Conservation (phyloP, 257 asterid species). For the Solanum arcanum region DNA sequence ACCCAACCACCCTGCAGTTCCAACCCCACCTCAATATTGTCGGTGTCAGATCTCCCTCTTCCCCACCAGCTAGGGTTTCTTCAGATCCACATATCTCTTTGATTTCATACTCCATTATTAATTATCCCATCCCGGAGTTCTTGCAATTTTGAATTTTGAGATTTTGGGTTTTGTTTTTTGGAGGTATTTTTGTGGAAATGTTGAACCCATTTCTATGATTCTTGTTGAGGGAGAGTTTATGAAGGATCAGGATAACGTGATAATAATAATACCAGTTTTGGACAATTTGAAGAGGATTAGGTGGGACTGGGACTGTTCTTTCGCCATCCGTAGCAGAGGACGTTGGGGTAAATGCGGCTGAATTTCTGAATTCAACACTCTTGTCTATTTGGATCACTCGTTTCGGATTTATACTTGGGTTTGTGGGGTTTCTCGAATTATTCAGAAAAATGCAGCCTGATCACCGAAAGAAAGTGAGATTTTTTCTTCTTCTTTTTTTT, state of each 20-base stretch:
- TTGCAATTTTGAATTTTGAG: not conserved
- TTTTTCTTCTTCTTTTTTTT: not conserved
- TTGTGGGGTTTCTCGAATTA: constrained; percentile 5
- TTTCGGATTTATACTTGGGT: not conserved
- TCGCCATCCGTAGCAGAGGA: constrained; percentile 58
- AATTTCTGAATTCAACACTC: constrained; percentile 7
- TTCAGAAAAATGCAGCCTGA: constrained; percentile 55
- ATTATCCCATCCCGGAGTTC: not conserved
- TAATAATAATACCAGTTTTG: constrained; percentile 8
- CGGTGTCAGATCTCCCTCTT: constrained; percentile 46
- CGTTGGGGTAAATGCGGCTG: constrained; percentile 86
- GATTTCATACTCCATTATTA: not conserved
- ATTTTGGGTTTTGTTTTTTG: not conserved
- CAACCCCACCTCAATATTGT: constrained; percentile 13
- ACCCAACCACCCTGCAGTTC: constrained; percentile 6
- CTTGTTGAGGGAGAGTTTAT: constrained; percentile 30
- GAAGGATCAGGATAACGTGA: constrained; percentile 39
- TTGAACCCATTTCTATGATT: not conserved
- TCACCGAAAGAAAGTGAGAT: constrained; percentile 73
- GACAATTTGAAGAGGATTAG: constrained; percentile 36
- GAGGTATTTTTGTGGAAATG: not conserved
- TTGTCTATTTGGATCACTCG: not conserved
- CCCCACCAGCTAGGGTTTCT: constrained; percentile 34
- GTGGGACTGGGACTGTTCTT: constrained; percentile 42
- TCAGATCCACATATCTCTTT: constrained; percentile 27